Evolutionary conservation across 768 basidiomycete genomes (phyloP).

Genomic region (Trametes gibbosa): DNA sequence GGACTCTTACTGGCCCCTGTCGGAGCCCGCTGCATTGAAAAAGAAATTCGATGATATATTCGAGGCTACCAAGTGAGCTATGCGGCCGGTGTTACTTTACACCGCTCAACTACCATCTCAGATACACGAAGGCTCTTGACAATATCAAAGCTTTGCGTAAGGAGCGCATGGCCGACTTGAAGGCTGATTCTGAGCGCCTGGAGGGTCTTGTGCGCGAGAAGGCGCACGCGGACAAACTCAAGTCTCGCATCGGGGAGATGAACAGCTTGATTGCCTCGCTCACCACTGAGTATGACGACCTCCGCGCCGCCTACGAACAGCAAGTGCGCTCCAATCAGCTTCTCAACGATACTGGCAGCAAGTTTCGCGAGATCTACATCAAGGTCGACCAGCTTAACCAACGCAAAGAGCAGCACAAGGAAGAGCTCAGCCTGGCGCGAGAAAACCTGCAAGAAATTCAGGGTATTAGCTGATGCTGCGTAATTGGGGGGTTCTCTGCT

Average conservation of each 20-base stretch:
- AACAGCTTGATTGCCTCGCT: conserved; percentile 62
- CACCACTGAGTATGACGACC: conserved; percentile 70
- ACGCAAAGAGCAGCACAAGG: conserved; percentile 57
- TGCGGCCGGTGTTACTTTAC: neutral
- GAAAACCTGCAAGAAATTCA: conserved; percentile 56
- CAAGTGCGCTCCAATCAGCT: conserved; percentile 67
- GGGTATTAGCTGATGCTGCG: conserved; percentile 37
- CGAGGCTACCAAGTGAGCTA: conserved; percentile 84
- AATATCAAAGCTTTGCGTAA: conserved; percentile 89
- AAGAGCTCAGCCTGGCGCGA: conserved; percentile 59
- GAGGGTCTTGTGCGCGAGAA: conserved; percentile 79
- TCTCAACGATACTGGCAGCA: conserved; percentile 80
- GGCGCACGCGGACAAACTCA: conserved; percentile 81
- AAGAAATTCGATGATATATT: conserved; percentile 99
- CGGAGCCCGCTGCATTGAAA: conserved; percentile 87
- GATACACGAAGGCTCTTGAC: conserved; percentile 96
- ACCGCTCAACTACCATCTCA: conserved; percentile 28
- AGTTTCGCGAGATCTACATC: conserved; percentile 83
- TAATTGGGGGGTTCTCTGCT: too few relatives aligned
- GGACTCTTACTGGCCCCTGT: conserved; percentile 96
- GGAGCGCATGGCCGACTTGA: conserved; percentile 86
- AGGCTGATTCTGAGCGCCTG: conserved; percentile 88
- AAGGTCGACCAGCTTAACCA: conserved; percentile 62
- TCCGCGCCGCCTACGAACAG: conserved; percentile 61
- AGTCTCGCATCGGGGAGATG: conserved; percentile 58